Evolutionary conservation across 768 basidiomycete genomes (phyloP).

Genomic region (Trametes cubensis): DNA sequence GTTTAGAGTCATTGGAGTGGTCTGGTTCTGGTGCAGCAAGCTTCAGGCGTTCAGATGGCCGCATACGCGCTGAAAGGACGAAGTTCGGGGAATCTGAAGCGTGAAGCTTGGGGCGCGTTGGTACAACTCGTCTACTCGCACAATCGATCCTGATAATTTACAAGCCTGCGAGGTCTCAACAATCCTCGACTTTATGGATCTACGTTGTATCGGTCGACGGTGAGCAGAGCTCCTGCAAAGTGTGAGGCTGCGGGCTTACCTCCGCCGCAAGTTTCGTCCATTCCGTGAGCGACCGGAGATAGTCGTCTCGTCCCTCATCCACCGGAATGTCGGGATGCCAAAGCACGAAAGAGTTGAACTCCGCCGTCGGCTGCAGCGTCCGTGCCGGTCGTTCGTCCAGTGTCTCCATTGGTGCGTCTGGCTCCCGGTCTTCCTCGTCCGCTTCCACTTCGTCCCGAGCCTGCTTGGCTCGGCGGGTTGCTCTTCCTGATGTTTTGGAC

Average conservation of each 20-base stretch:
- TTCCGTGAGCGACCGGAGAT: constrained; percentile 65
- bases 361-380: constrained; percentile 49
- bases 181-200: constrained; percentile 20
- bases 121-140: no score
- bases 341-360: constrained; percentile 69
- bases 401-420: constrained; percentile 24
- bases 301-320: constrained; percentile 73
- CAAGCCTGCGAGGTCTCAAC: background rate
- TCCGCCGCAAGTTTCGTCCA: constrained; percentile 69
- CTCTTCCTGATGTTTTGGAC: constrained; percentile 14
- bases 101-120: no score
- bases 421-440: constrained; percentile 36
- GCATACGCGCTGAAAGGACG: no score
- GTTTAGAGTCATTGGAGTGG: no score
- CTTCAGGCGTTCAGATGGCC: no score
- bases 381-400: constrained; percentile 34
- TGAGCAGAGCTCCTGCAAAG: no score
- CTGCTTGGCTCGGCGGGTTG: constrained; percentile 35
- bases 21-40: no score
- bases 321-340: constrained; percentile 77
- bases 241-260: constrained; percentile 39
- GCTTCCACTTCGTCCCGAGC: constrained; percentile 31
- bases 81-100: no score
- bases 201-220: background rate
- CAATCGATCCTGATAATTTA: background rate